These are phyloP conservation scores for Dioscorea cayenensis DNA, from an alignment of 116 monocot genomes.

Conservation along the genomic window DNA sequence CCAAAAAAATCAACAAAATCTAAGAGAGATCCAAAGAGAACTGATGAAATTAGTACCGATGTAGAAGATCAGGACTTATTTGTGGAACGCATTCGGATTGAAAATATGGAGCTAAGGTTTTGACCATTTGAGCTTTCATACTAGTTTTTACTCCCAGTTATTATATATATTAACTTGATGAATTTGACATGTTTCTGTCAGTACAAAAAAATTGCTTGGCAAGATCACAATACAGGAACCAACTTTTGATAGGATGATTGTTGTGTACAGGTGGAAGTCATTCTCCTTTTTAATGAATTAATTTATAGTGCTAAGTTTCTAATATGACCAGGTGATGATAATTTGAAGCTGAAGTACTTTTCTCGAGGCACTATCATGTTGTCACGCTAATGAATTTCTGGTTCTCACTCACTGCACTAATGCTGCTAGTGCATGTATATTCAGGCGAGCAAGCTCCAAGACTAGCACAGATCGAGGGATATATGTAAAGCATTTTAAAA, in stretches of 20 bases:
- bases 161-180: neutral
- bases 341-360: neutral
- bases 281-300: neutral
- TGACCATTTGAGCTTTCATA: neutral
- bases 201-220: slow-evolving; percentile 58
- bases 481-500: slow-evolving; percentile 82
- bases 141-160: neutral
- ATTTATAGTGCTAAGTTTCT: neutral
- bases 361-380: neutral
- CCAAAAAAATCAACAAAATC: slow-evolving; percentile 16
- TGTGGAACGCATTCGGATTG: slow-evolving; percentile 63
- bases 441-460: slow-evolving; percentile 49
- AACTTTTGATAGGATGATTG: slow-evolving; percentile 92
- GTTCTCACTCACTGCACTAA: neutral
- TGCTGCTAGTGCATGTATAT: slow-evolving; percentile 10
- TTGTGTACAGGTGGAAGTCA: slow-evolving; percentile 65
- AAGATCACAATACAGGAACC: slow-evolving; percentile 90
- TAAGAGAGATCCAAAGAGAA: slow-evolving; percentile 36
- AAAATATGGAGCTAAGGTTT: slow-evolving; percentile 53
- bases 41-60: slow-evolving; percentile 31
- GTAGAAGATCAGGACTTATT: slow-evolving; percentile 35
- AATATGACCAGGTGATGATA: neutral
- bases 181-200: slow-evolving; percentile 16
- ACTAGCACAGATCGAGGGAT: slow-evolving; percentile 51
- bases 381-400: neutral